Evolutionary conservation across 2,329 filamentous ascomycete species (phyloP), one percentile per base, ranked within the genome.

Genomic region (Colletotrichum euphorbiae): DNA sequence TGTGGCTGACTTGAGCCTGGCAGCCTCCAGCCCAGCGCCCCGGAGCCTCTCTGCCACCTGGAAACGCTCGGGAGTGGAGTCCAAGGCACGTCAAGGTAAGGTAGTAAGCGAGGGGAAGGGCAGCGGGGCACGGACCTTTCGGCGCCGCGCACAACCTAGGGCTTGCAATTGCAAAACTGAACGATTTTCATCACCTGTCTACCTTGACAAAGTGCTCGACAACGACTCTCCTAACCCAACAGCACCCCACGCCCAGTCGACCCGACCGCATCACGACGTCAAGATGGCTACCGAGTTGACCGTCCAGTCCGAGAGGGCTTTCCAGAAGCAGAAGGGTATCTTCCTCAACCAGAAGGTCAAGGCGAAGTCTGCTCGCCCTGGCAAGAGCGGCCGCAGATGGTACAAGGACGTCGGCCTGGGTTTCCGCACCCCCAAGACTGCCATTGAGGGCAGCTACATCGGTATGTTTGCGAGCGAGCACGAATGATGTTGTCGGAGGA

Each of bases 271-370:
- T 55, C 70, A 71, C 70, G 50, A 71, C 62, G 71, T 70, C 72
- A 90, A 82, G 84, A 97, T 97, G 94, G 94, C 94, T 83, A 97
- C 94, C 90, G 94, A 97, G 89, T 90, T 98, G 88, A 97, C 94
- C 84, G 96, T 99, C 86, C 96, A 99, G 91, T 97, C 93, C 84
- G 96, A 99, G 92, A 95, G 96, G 89, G 96, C 96, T 90, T 99
- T 93, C 93, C 96, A 98, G 87, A 99, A 99, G 92, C 95, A 99
- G 90, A 96, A 96, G 84, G 96, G 99, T 87, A 97, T 99, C 90
- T 99, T 98, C 93, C 90, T 93, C 81, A 98, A 98, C 91, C 89
- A 91, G 82, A 99, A 99, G 92, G 87, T 88, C 84, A 93, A 94
- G 89, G 85, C 90, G 82, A 91, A 92, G 85, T 93, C 92, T 83